Conservation (phyloP, 2,329 filamentous ascomycete genomes). For the Bipolaris sorokiniana region DNA sequence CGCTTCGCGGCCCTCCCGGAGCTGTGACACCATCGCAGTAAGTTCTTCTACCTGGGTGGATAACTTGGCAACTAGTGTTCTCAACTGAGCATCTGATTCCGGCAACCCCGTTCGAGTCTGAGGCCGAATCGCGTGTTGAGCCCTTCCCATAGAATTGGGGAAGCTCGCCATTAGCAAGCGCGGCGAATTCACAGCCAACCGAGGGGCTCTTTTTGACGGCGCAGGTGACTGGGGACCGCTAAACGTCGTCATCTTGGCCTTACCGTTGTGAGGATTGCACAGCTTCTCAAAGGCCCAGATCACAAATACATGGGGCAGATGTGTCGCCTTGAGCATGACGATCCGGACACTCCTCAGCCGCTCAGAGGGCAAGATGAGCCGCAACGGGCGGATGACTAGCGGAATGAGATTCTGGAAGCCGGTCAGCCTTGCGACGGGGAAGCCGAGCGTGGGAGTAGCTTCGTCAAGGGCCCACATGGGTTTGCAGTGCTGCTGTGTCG, state of each 20-base stretch:
- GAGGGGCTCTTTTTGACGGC: conserved; percentile 34
- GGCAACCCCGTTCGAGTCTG: conserved; percentile 30
- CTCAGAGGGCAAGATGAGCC: conserved; percentile 70
- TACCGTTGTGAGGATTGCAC: conserved; percentile 30
- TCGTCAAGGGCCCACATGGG: conserved; percentile 12
- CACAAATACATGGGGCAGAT: conserved; percentile 70
- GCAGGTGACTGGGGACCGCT: conserved; percentile 42
- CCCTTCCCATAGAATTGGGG: conserved; percentile 25
- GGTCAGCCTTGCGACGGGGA: conserved; percentile 39
- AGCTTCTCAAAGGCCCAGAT: conserved; percentile 71
- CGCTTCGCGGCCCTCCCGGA: conserved; percentile 44
- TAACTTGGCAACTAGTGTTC: conserved; percentile 48
- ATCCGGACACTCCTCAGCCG: conserved; percentile 67
- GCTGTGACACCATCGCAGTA: conserved; percentile 47
- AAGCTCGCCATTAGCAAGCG: conserved; percentile 35
- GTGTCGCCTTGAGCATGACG: conserved; percentile 63
- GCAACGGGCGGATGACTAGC: conserved; percentile 73
- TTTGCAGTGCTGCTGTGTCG: conserved; percentile 10
- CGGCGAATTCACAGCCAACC: conserved; percentile 43
- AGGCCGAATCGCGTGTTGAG: conserved; percentile 27
- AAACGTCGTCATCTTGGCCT: conserved; percentile 33
- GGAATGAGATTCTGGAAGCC: conserved; percentile 70
- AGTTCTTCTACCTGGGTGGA: conserved; percentile 50
- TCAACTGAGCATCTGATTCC: conserved; percentile 43
- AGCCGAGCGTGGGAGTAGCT: not conserved